Evolutionary conservation across 108 stramenopile genomes (phyloP), one percentile per base, ranked within the genome.

Genomic region (Hondaea fermentalgiana): DNA sequence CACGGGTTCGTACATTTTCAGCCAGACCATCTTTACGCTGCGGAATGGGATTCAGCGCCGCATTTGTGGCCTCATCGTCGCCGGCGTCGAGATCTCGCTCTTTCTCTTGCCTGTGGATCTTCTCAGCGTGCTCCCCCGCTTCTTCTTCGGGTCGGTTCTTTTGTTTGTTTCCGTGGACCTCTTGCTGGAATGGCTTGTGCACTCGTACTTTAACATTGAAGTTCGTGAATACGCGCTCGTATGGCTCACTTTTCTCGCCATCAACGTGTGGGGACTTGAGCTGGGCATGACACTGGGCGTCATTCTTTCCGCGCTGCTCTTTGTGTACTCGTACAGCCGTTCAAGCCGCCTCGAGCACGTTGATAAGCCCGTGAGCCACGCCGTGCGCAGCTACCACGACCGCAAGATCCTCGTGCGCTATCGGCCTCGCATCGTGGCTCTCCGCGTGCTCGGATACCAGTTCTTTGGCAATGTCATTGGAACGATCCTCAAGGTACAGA

Each of bases 1-100:
- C 95, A 98, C 98, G 12, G 98, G 96, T 8, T 93, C 92, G 14
- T 99, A 99, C 91, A 99, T 99, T 59, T 99, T 99, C 93, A 94
- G 93, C 55, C 99, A 99, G 92, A 97, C 95, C 44, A 97, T 98
- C 71, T 99, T 99, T 93, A 96, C 97, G 8, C 90, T 98, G 29
- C 95, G 98, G 47, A 95, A 95, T 25, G 96, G 97, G 0, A 96
- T 98, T 71, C 91, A 95, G 25, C 95, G 94, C 8, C 91, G 96
- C 14, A 47, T 95, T 51, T 94, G 95, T 87, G 97, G 98, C 5
- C 95, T 92, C 87, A 90, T 92, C 28, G 90, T 97, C 71, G 95
- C 95, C 17, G 59, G 89, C 5, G 87, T 92, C 25, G 92, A 96
- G 60, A 23, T 95, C 5, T 58, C 95, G 17, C 88, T 96, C 35